Base-by-base conservation (phyloP, 2,329 filamentous ascomycete genomes). In the Emmonsia crescens region DNA sequence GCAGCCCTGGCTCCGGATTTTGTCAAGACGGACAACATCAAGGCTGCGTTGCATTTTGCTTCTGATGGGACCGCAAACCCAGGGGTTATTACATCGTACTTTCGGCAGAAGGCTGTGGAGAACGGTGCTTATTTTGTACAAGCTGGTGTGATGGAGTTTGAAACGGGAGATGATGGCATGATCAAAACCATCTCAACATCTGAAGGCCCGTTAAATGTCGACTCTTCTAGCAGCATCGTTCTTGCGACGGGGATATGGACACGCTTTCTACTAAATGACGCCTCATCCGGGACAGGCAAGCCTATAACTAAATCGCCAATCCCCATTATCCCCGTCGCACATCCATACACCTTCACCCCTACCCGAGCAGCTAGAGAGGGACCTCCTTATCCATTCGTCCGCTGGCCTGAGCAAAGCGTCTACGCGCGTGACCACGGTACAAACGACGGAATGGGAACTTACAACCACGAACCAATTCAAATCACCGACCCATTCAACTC, bases 321-420 rank as follows among this genome's bases (percentile, higher is more conserved):
- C 10, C 72, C 73, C 0, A 67, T 73, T 10, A 66, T 74, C 5
- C 73, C 73, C 1, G 72, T 74, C 12, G 70, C 68, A 14, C 72
- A 75, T 61, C 73, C 72, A n/a, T 75, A 74, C 61, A 71, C 71
- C 46, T 73, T 71, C 46, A 70, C 70, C 5, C 62, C 64, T 16
- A 16, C 62, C 24, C 57, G 61, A 36, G 57, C 61, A 19, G 16
- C 16, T 3, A 48, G 61, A 24, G 61, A 65, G 19, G 62, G 61
- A n/a, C 52, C 60, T 2, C 67, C 66, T 42, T 38, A 64, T 24
- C 67, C 72, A 21, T 75, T 71, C 55, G 67, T 75, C n/a, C 66
- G 73, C 57, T 75, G 71, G 70, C 70, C 72, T 10, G 73, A 75
- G 42, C 63, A 69, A 49, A 70, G 71, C 14, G 72, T 72, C 33